Conservation (phyloP, 352 stramenopile species). For the Phytophthora chlamydospora region DNA sequence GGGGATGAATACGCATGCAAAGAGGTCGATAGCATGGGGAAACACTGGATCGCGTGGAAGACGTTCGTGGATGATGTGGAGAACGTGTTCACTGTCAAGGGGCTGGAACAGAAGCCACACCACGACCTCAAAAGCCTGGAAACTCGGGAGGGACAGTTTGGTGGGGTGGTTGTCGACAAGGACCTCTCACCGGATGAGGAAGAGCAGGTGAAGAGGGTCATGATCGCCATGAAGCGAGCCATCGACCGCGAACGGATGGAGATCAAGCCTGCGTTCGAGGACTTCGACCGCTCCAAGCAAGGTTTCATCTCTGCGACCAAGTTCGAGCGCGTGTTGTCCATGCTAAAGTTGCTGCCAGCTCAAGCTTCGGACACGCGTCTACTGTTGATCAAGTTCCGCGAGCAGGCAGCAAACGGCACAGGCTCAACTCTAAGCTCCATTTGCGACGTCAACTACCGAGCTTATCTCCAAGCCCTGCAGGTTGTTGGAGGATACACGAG, state of each 20-base stretch:
- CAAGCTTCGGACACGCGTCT: slow-evolving; percentile 52
- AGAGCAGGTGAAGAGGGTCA: slow-evolving; percentile 46
- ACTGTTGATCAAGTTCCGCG: slow-evolving; percentile 79
- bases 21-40: slow-evolving; percentile 66
- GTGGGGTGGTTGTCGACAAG: slow-evolving; percentile 55
- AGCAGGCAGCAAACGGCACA: slow-evolving; percentile 51
- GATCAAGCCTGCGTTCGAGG: slow-evolving; percentile 84
- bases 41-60: slow-evolving; percentile 74
- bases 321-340: slow-evolving; percentile 84
- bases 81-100: slow-evolving; percentile 80
- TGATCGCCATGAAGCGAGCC: slow-evolving; percentile 57
- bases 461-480: slow-evolving; percentile 73
- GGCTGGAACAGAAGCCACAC: slow-evolving; percentile 66
- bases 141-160: slow-evolving; percentile 63
- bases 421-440: slow-evolving; percentile 67
- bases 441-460: slow-evolving; percentile 86
- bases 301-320: slow-evolving; percentile 80
- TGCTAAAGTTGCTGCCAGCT: slow-evolving; percentile 66
- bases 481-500: slow-evolving; percentile 37
- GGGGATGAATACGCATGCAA: slow-evolving; percentile 60
- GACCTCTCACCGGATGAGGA: slow-evolving; percentile 60
- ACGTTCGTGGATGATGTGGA: slow-evolving; percentile 84
- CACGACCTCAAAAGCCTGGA: slow-evolving; percentile 57
- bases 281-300: slow-evolving; percentile 83
- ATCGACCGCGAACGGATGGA: slow-evolving; percentile 75